phyloP scores from a whole-genome alignment of 192 early-diverging fungal genomes.

The Backusella macrospora region DNA sequence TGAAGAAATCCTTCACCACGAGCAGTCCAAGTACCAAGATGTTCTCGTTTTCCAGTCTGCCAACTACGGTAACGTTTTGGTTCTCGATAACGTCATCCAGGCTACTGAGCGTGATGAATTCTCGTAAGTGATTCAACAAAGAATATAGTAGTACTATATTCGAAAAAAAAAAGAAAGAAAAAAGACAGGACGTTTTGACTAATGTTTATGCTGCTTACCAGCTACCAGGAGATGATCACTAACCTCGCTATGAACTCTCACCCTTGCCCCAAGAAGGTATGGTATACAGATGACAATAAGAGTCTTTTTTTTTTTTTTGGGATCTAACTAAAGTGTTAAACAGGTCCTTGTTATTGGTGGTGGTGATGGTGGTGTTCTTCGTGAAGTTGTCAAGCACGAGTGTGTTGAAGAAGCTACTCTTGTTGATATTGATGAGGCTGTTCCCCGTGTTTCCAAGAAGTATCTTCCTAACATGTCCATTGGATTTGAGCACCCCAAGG shows the following conservation, averaged over 20 bases:
- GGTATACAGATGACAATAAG: background rate
- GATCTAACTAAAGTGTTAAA: background rate
- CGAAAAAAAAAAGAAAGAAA: background rate
- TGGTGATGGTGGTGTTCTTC: conserved; percentile 98
- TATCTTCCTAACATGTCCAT: conserved; percentile 92
- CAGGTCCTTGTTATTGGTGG: conserved; percentile 98
- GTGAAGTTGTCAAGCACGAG: conserved; percentile 97
- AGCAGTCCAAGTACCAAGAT: conserved; percentile 95
- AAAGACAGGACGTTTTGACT: background rate
- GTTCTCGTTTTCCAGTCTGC: conserved; percentile 96
- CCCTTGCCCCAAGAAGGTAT: conserved; percentile 90
- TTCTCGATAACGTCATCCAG: conserved; percentile 98
- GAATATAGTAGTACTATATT: background rate
- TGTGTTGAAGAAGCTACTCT: conserved; percentile 90
- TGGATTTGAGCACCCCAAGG: conserved; percentile 95
- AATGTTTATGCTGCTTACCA: conserved; percentile 21
- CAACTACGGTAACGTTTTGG: conserved; percentile 95
- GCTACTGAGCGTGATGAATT: conserved; percentile 99
- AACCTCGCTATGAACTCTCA: conserved; percentile 94
- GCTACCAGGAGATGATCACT: conserved; percentile 99
- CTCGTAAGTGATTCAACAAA: conserved; percentile 60
- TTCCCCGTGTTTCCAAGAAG: conserved; percentile 89
- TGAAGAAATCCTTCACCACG: conserved; percentile 91
- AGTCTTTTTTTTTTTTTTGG: background rate
- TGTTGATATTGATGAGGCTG: conserved; percentile 98